Evolutionary conservation across 108 stramenopile genomes (phyloP).

Genomic region (Fragilariopsis cylindrus): DNA sequence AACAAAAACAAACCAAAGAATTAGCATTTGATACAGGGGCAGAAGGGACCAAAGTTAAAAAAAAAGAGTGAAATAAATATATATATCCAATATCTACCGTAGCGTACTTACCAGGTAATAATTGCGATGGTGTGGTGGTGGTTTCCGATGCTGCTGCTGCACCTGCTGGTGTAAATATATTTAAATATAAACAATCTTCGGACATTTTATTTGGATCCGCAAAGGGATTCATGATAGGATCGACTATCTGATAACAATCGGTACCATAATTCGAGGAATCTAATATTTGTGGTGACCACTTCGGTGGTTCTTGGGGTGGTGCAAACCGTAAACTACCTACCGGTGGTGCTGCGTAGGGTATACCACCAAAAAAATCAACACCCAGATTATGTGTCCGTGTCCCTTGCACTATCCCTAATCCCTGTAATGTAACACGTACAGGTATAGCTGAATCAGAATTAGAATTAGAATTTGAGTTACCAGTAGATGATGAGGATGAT

Average conservation of each 20-base stretch:
- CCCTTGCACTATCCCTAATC: conserved; percentile 46
- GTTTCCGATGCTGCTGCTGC: conserved; percentile 17
- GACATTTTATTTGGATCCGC: conserved; percentile 48
- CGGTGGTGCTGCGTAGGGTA: conserved; percentile 64
- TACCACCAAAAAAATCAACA: conserved; percentile 55
- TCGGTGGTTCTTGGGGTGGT: conserved; percentile 51
- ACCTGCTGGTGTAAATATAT: conserved; percentile 67
- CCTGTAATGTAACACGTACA: conserved; percentile 23
- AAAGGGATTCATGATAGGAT: conserved; percentile 50
- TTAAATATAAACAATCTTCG: conserved; percentile 80
- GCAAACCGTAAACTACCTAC: conserved; percentile 55
- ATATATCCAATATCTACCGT: not conserved
- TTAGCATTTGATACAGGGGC: conserved; percentile 10
- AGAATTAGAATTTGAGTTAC: too few relatives aligned
- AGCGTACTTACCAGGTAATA: not conserved
- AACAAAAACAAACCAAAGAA: not conserved
- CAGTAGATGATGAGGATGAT: too few relatives aligned
- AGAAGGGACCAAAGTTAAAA: not conserved
- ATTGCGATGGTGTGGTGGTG: too few relatives aligned
- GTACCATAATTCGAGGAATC: conserved; percentile 62
- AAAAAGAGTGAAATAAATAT: conserved; percentile 6
- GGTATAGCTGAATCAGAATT: conserved; percentile 14
- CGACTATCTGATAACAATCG: conserved; percentile 69
- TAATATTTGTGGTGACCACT: conserved; percentile 52
- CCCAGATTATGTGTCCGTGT: conserved; percentile 38